phyloP scores from a whole-genome alignment of 1,139 yeast species.

The Meyerozyma guilliermondii region DNA sequence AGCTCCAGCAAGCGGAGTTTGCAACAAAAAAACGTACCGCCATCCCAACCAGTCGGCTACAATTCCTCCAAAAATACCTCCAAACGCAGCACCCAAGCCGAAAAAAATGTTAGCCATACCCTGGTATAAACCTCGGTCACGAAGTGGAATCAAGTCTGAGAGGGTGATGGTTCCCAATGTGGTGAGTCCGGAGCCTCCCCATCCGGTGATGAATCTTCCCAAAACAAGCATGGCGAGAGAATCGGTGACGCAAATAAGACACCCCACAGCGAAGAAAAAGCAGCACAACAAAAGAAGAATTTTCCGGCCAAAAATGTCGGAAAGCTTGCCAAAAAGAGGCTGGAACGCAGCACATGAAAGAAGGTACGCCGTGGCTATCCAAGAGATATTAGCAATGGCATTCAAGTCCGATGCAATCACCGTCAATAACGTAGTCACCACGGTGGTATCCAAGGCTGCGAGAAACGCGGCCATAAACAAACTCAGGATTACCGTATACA shows the following conservation, averaged over 20 bases:
- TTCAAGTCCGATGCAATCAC: slow-evolving; percentile 41
- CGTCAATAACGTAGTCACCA: slow-evolving; percentile 39
- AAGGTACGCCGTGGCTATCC: slow-evolving; percentile 41
- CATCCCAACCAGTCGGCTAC: slow-evolving; percentile 73
- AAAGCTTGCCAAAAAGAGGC: slow-evolving; percentile 80
- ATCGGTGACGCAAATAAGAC: slow-evolving; percentile 35
- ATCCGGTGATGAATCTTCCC: slow-evolving; percentile 53
- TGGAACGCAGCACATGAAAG: slow-evolving; percentile 42
- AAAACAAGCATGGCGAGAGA: slow-evolving; percentile 46
- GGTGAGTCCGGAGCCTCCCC: slow-evolving; percentile 55
- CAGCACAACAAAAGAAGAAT: slow-evolving; percentile 34
- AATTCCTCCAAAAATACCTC: slow-evolving; percentile 66
- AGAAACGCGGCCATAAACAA: slow-evolving; percentile 36
- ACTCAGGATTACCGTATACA: slow-evolving; percentile 28
- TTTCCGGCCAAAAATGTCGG: slow-evolving; percentile 83
- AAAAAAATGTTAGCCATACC: slow-evolving; percentile 58
- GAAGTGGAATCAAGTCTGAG: slow-evolving; percentile 47
- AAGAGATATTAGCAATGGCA: slow-evolving; percentile 36
- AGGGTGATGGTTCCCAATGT: slow-evolving; percentile 47
- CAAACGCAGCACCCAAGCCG: slow-evolving; percentile 67
- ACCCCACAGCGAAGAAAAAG: slow-evolving; percentile 34
- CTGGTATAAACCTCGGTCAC: slow-evolving; percentile 51
- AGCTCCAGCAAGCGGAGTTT: slow-evolving; percentile 56
- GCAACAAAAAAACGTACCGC: slow-evolving; percentile 56
- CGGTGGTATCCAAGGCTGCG: slow-evolving; percentile 43